Evolutionary conservation across 2,329 filamentous ascomycete genomes (phyloP), one percentile per base, ranked within the genome.

Genomic region (Paraphaeosphaeria sporulosa): DNA sequence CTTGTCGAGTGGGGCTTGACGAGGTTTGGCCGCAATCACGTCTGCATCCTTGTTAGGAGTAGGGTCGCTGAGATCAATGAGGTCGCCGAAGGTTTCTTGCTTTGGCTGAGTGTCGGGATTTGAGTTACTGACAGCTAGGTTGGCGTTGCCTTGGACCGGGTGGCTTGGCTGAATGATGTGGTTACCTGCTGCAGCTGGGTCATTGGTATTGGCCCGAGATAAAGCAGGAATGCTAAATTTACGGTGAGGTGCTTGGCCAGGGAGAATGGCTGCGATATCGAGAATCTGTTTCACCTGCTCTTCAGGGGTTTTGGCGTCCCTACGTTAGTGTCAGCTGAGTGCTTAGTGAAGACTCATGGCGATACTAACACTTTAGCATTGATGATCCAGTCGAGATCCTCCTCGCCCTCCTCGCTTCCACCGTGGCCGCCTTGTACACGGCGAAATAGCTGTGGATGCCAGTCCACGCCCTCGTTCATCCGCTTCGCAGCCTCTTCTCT

Each of bases 321-420:
- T 52, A 63, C 9, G 55, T n/a, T 19, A 43, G 36, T 38, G 59
- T 67, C 53, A 69, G 61, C 55, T 32, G n/a, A 19, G 9, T 46
- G 4, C 27, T 23, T 7, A 40, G 6, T 8, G 7, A 12, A 17
- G 3, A 27, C 6, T 47, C 8, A 44, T 23, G 9, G 8, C 52
- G 21, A 49, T 48, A 73, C 87, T 78, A 79, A 96, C 93, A 99
- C 86, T 58, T 89, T 84, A 1, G 94, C 90, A 76, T 94, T 90
- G 71, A 99, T 91, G 72, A 98, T 94, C 92, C 93, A 99, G 78
- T 98, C 95, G 32, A 99, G 81, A 66, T 92, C 92, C 74, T 96
- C 93, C 76, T 96, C 91, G 30, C 91, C 92, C 74, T 94, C 89
- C 64, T 95, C 91, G 4, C 85, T 75, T 1, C 88, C 89, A 34